Base-by-base conservation (phyloP, 495 filamentous ascomycete species). In the Annulohypoxylon bovei region DNA sequence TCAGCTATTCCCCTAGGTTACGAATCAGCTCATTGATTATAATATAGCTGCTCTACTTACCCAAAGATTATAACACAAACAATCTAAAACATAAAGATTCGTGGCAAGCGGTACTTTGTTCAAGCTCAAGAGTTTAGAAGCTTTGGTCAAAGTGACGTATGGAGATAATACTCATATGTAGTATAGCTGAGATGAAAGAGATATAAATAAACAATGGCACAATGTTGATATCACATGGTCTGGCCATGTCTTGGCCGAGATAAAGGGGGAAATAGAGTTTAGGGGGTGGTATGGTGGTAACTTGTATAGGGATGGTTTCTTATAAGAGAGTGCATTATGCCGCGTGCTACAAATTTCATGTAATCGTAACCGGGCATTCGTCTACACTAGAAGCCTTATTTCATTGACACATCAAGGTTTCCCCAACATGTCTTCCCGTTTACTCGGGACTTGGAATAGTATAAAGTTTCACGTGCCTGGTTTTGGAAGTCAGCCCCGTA, bases 401-500 rank as follows among this genome's bases (percentile, higher is more conserved):
- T 12, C 16, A 22, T 53, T 28, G 2, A 20, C 3, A 22, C 14
- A 32, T 30, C 6, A 30, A 9, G 14, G 20, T 59, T 18, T 33
- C 32, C 32, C 7, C n/a, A 60, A 28, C n/a, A n/a, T n/a, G n/a
- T n/a, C n/a, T n/a, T n/a, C 44, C 33, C 20, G 28, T n/a, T 40
- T 44, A 1, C 49, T 53, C 27, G 25, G 25, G n/a, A 50, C 9
- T 20, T 32, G 27, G 28, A 3, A 20, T 33, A 9, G 9, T 53
- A 53, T 6, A 50, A 33, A 52, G 57, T 61, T 62, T 65, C 62
- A 52, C 47, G 42, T 62, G 44, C 25, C 37, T 62, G 49, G 8
- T 66, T 62, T 57, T 23, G 40, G 50, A 60, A 35, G 23, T 35
- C 42, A 47, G 35, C 62, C 62, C 50, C 4, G 50, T 71, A 71